Base-by-base conservation (phyloP, 2,329 filamentous ascomycete species). In the Beauveria sp. region DNA sequence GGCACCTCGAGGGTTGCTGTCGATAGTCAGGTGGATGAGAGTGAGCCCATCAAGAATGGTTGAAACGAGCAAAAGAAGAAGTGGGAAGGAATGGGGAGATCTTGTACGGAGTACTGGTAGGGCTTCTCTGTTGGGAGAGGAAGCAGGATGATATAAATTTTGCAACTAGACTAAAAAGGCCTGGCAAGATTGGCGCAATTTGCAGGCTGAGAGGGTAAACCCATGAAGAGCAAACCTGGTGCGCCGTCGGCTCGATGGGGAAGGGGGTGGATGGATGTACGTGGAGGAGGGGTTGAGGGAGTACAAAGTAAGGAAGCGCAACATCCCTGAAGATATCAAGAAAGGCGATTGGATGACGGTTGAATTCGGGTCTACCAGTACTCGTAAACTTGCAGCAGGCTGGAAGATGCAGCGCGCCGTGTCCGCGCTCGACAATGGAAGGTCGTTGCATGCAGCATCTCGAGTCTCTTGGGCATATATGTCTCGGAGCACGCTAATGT, bases 171-270 rank as follows among this genome's bases (percentile, higher is more conserved):
- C 59, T 61, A 61, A 55, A 45, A 53, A 22, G 52, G 30, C 26
- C 22, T 30, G 42, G 26, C 30, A 61, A 56, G 59, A 61, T 56
- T 61, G 59, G 59, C 59, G 59, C 42, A 61, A 61, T 61, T 61
- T 61, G 59, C 59, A 61, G 59, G 51, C 59, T 55, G 59, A 40
- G 59, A 40, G 43, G 38, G 59, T 30, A 55, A 56, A 56, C 28
- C 49, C 57, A 59, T 59, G 26, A 59, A 51, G 56, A 58, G 57
- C 49, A 59, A 59, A 52, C 57, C 49, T 22, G 22, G 47, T 53
- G 24, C 56, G 57, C 46, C 46, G 34, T 40, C 20, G 46, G 54
- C 43, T 52, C 18, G 57, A 59, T 45, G 47, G 47, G 26, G 57
- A 30, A 12, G 54, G 56, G 47, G 55, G 45, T n/a, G 54, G 34